Evolutionary conservation across 129 eudicot species (phyloP).

Genomic region (Apium graveolens): DNA sequence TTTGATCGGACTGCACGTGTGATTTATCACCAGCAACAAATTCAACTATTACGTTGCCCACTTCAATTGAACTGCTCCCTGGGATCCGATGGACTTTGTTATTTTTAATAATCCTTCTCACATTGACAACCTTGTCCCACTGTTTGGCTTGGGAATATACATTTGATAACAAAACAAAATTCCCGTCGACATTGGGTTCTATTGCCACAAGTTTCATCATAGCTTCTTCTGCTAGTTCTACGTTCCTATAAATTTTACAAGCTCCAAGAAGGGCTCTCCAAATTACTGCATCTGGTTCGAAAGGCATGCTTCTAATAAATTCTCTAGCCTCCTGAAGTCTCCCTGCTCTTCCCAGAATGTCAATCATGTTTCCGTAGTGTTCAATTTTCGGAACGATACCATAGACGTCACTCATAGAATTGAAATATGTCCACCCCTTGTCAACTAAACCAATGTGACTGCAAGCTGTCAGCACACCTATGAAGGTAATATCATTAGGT

Average conservation of each 20-base stretch:
- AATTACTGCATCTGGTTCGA: slow-evolving; percentile 9
- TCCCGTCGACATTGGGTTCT: slow-evolving; percentile 7
- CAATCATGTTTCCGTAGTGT: slow-evolving; percentile 12
- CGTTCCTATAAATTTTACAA: slow-evolving; percentile 9
- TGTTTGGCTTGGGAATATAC: slow-evolving; percentile 10
- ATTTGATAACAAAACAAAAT: slow-evolving; percentile 12
- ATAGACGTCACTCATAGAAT: slow-evolving; percentile 5
- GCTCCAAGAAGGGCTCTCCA: slow-evolving; percentile 17
- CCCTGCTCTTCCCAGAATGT: slow-evolving; percentile 8
- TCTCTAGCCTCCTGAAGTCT: slow-evolving; percentile 9
- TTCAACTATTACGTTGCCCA: slow-evolving; percentile 3
- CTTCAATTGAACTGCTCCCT: slow-evolving; percentile 13
- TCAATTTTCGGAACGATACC: slow-evolving; percentile 7
- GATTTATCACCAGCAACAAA: slow-evolving; percentile 12
- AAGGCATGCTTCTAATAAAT: slow-evolving; percentile 11
- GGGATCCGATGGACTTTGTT: slow-evolving; percentile 10
- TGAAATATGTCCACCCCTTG: slow-evolving; percentile 5
- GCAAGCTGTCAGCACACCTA: slow-evolving; percentile 15
- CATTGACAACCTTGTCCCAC: slow-evolving; percentile 15
- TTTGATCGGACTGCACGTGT: neutral
- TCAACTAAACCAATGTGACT: slow-evolving; percentile 12
- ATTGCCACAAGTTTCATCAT: neutral
- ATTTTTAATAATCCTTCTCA: slow-evolving; percentile 10
- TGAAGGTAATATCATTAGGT: slow-evolving; percentile 13
- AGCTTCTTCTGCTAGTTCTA: slow-evolving; percentile 11